Conservation (phyloP, 495 filamentous ascomycete genomes). For the Penicillium roqueforti region DNA sequence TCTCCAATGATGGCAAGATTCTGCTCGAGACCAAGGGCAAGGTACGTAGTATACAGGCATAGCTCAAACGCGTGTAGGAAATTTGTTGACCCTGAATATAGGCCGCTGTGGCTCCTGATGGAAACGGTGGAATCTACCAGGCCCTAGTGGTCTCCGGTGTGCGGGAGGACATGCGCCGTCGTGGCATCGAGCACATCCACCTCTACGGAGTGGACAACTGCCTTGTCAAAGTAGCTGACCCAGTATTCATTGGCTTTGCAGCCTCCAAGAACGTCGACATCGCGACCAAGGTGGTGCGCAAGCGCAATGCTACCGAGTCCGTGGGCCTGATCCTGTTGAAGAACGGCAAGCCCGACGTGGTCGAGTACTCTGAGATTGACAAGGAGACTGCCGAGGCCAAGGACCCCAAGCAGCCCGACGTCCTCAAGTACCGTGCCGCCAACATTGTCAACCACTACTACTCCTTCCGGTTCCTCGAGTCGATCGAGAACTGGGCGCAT, state of each 20-base stretch:
- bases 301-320: constrained; percentile 94
- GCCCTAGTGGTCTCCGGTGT: constrained; percentile 79
- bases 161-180: constrained; percentile 79
- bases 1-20: constrained; percentile 97
- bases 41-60: constrained; percentile 38
- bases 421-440: constrained; percentile 93
- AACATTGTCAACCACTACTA: constrained; percentile 99
- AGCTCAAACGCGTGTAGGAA: background rate
- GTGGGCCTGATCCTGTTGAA: constrained; percentile 92
- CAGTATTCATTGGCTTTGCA: constrained; percentile 90
- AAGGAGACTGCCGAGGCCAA: constrained; percentile 77
- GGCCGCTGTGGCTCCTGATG: constrained; percentile 95
- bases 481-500: constrained; percentile 80
- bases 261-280: constrained; percentile 89
- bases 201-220: constrained; percentile 99
- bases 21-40: constrained; percentile 85
- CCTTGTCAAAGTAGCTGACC: constrained; percentile 95
- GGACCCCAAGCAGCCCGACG: constrained; percentile 73
- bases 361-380: constrained; percentile 99
- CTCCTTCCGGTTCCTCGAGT: constrained; percentile 86
- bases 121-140: constrained; percentile 96
- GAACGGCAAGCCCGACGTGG: constrained; percentile 95
- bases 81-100: constrained; percentile 24
- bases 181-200: constrained; percentile 93
- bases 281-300: constrained; percentile 96